Evolutionary conservation across 2,329 filamentous ascomycete genomes (phyloP), one percentile per base, ranked within the genome.

Genomic region (Metarhizium guizhouense): DNA sequence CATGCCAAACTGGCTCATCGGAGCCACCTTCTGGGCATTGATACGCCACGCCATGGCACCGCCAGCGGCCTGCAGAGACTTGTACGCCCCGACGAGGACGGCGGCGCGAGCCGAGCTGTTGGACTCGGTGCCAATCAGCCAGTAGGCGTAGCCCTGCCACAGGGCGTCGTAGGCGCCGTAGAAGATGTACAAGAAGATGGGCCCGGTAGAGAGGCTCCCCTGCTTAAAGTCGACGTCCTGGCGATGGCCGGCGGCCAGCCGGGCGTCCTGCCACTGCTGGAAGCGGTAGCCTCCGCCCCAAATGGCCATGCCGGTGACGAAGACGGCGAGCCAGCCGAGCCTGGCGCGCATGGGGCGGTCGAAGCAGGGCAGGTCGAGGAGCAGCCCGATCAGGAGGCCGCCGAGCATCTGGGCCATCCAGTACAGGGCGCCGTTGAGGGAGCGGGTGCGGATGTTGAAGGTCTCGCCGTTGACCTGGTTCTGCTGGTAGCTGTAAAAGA

Each of bases 151-250:
- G 2, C 79, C 81, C 67, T 87, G 84, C 83, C 83, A 87, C 18
- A 83, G 74, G 1, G 84, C 82, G 65, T 88, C 85, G 63, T 83
- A 86, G 58, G 82, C 77, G 45, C 85, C 85, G 65, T 87, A 88
- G 70, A 86, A 86, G 65, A 87, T 83, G 72, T 87, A 87, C 14
- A 88, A 72, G 62, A 87, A 81, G 62, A 88, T 85, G 10, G 84
- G 84, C 0, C 83, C 84, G 6, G 76, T 75, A 53, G 80, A 85
- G 45, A 76, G 72, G 45, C 67, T 59, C 42, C 75, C 76, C 36
- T 73, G 62, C 11, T 68, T 75, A 58, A 74, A 80, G 62, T 80
- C 76, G 55, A 79, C 66, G 52, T 75, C 70, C 54, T 77, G 72
- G 57, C 72, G 73, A 20, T 68, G 61, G 3, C 72, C 72, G 5